Evolutionary conservation across 805 yeast genomes (phyloP).

Genomic region (Sporopachydermia lactativora): DNA sequence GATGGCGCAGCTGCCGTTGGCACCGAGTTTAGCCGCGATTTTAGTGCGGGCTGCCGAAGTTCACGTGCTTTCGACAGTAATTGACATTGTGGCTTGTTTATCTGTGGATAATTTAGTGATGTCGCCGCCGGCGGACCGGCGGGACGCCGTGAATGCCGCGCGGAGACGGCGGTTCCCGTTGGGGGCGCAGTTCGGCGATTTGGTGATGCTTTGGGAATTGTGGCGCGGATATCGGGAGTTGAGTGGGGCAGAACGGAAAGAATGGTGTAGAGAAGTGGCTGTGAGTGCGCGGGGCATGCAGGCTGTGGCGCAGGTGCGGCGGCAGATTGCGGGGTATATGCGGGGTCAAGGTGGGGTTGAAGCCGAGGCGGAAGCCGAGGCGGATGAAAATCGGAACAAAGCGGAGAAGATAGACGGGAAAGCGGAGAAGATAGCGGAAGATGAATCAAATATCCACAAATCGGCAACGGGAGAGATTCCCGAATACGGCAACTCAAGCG

Average conservation of each 20-base stretch:
- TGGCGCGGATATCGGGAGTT: slow-evolving; percentile 39
- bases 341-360: slow-evolving; percentile 15
- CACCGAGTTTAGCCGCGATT: slow-evolving; percentile 87
- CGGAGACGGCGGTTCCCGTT: slow-evolving; percentile 55
- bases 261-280: slow-evolving; percentile 75
- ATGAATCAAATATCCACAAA: too few species aligned
- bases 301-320: slow-evolving; percentile 61
- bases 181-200: slow-evolving; percentile 71
- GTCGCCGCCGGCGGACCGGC: slow-evolving; percentile 62
- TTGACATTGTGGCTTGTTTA: slow-evolving; percentile 85
- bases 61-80: slow-evolving; percentile 42
- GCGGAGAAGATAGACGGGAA: slow-evolving; percentile 5
- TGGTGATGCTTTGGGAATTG: slow-evolving; percentile 68
- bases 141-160: slow-evolving; percentile 75
- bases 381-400: slow-evolving; percentile 2
- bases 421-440: slow-evolving; percentile 16
- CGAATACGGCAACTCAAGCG: slow-evolving; percentile 9
- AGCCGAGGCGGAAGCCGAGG: slow-evolving; percentile 15
- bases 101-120: slow-evolving; percentile 81
- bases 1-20: slow-evolving; percentile 81
- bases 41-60: slow-evolving; percentile 50
- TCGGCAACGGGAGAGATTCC: slow-evolving; percentile 11
- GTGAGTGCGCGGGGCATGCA: slow-evolving; percentile 68
- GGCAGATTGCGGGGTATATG: slow-evolving; percentile 65
- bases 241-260: slow-evolving; percentile 41